A percentile compares a stretch with the other conserved stretches of the same genome.
phyloP scores from a whole-genome alignment of 306 rosid genomes.

The Begonia loranthoides region DNA sequence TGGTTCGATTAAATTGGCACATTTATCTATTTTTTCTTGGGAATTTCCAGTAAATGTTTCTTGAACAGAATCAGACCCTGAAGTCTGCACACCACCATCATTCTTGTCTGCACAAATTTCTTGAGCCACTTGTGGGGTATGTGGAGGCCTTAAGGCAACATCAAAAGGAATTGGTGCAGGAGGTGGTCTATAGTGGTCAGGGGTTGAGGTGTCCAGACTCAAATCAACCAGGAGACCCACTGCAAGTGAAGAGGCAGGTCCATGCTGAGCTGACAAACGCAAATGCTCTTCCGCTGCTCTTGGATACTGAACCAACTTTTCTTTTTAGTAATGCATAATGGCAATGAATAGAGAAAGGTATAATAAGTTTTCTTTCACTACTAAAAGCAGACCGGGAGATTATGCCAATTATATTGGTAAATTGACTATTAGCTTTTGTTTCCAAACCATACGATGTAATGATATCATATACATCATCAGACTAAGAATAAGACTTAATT shows the following conservation, averaged over 20 bases:
- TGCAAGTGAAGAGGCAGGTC: slow-evolving; percentile 38
- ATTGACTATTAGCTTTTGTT: too few relatives aligned
- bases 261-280: slow-evolving; percentile 56
- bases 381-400: too few relatives aligned
- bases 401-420: too few relatives aligned
- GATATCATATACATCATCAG: too few relatives aligned
- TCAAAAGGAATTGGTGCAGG: slow-evolving; percentile 77
- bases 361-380: too few relatives aligned
- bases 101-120: slow-evolving; percentile 42
- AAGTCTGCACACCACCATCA: slow-evolving; percentile 26
- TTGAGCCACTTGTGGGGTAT: slow-evolving; percentile 40
- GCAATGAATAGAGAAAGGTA: too few relatives aligned
- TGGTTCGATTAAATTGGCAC: slow-evolving; percentile 20
- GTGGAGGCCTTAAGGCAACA: slow-evolving; percentile 37
- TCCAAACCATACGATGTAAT: too few relatives aligned
- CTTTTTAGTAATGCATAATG: too few relatives aligned
- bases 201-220: slow-evolving; percentile 75
- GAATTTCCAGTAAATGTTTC: neutral
- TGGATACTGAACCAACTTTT: slow-evolving; percentile 40
- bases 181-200: slow-evolving; percentile 82
- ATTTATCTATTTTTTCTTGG: slow-evolving; percentile 33
- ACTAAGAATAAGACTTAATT: too few relatives aligned
- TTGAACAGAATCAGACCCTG: slow-evolving; percentile 30
- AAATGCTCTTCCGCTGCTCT: slow-evolving; percentile 68
- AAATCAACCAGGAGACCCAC: slow-evolving; percentile 69